Evolutionary conservation across 129 eudicot genomes (phyloP), one percentile per base, ranked within the genome.

Genomic region (Flaveria linearis): DNA sequence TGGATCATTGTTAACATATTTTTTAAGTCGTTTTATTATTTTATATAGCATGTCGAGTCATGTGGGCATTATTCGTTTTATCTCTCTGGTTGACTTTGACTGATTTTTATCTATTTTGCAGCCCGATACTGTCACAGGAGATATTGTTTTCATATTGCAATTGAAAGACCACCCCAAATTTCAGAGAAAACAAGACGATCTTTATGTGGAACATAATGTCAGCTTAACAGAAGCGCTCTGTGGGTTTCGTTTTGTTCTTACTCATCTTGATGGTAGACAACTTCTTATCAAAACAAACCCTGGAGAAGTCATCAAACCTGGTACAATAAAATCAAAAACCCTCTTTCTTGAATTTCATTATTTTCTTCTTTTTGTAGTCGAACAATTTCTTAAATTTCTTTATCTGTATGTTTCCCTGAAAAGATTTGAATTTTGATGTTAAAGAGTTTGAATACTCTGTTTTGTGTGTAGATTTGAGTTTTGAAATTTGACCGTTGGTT

Each of bases 291-390:
- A 90, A 78, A 85, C 96, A 5, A 82, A 88, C 56, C 93, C 91
- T 49, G 93, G 93, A 52, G 91, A 90, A 76, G 85, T 90, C 79
- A 80, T 90, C n/a, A 90, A 87, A 84, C 91, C 92, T 62, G 96
- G 96, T 87, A 90, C 69, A 49, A 7, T 26, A 61, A 11, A 11
- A 30, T 23, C 0, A 46, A 22, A 16, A 22, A 52, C 5, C 49
- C 50, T 30, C 26, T 58, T 17, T 60, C 23, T 26, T 25, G 22
- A 39, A 9, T 9, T n/a, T 53, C 51, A 13, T 55, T 45, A 11
- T 55, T 63, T 47, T 1, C 64, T 45, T 17, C 16, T 41, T 47
- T 50, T 53, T 16, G 39, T 11, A 23, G 71, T 75, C 18, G 46
- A 62, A 46, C n/a, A 16, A 10, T 15, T 76, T 2, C 28, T 22